Evolutionary conservation across 2,329 filamentous ascomycete genomes (phyloP), one percentile per base, ranked within the genome.

Genomic region (Aspergillus jensenii): DNA sequence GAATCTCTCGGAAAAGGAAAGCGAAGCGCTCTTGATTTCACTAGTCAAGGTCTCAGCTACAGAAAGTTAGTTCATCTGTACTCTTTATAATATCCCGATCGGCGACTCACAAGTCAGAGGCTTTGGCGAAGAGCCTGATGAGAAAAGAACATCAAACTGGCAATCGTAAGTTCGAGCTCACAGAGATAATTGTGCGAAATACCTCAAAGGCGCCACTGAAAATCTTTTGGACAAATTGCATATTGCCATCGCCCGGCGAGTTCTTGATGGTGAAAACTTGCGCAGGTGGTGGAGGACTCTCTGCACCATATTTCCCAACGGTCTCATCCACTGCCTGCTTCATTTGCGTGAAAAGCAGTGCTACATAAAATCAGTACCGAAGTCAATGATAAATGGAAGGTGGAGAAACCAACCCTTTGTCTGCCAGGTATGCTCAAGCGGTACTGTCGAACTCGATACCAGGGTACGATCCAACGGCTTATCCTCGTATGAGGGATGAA

Each of bases 141-240:
- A 91, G 78, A 92, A 97, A 49, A 98, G 81, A 53, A 98, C 82
- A 71, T 98, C 95, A 66, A 98, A 98, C 79, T 93, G 56, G 31
- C 14, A 46, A 19, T 6, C 21, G 59, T 70, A 27, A 67, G 67
- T 17, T 8, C 58, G 11, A 6, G 6, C 0, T 17, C 19, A 27
- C 43, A 8, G 23, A 11, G 4, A 31, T 1, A 9, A 6, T 4
- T 2, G 35, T 9, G n/a, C 14, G 49, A 57, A 70, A 60, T 67
- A 82, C 79, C 75, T 88, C 91, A 68, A 98, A 99, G 1, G 87
- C 75, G 2, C 95, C 93, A 67, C 93, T 85, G 67, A 96, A 98
- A 2, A 92, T 86, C 77, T 96, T 97, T 75, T 99, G 91, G 15
- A 98, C 82, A 41, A 96, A 78, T 63, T 99, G 93, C 14, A 91